Conservation (phyloP, 495 filamentous ascomycete genomes). For the Chaetomium fimeti region DNA sequence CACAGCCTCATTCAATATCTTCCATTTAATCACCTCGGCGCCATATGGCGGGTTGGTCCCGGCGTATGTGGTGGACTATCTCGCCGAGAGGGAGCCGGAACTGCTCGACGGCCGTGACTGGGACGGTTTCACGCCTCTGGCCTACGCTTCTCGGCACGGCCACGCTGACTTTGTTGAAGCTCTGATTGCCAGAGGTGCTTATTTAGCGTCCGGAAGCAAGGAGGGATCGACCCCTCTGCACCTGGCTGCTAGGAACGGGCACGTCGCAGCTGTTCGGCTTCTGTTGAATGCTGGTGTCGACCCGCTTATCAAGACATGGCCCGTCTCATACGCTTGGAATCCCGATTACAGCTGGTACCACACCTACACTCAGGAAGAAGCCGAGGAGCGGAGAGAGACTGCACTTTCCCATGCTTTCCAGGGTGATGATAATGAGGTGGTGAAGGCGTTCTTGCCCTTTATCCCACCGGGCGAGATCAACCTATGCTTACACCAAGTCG, state of each 20-base stretch:
- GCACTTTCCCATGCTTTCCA: constrained; percentile 20
- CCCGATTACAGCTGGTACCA: background rate
- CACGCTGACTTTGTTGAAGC: constrained; percentile 25
- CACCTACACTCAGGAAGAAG: constrained; percentile 13
- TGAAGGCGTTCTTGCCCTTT: constrained; percentile 12
- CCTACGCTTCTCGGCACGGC: constrained; percentile 27
- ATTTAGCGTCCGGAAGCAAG: constrained; percentile 19
- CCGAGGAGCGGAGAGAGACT: constrained; percentile 13
- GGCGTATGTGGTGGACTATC: constrained; percentile 7
- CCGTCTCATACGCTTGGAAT: background rate
- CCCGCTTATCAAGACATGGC: constrained; percentile 31
- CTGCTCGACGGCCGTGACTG: constrained; percentile 6
- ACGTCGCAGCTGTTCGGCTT: constrained; percentile 20
- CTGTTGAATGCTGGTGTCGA: constrained; percentile 34
- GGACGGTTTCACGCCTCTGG: constrained; percentile 29
- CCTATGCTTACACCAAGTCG: background rate
- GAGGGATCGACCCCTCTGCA: constrained; percentile 32
- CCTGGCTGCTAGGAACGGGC: constrained; percentile 23
- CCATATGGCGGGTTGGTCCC: background rate
- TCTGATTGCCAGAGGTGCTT: constrained; percentile 26
- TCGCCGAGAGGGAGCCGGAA: constrained; percentile 2
- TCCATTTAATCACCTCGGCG: background rate
- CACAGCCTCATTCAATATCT: background rate
- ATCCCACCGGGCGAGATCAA: constrained; percentile 11
- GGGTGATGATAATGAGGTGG: background rate